A percentile compares a stretch with the other conserved stretches of the same genome.
Evolutionary conservation across 495 filamentous ascomycete species (phyloP).

Genomic region (Aspergillus steynii): DNA sequence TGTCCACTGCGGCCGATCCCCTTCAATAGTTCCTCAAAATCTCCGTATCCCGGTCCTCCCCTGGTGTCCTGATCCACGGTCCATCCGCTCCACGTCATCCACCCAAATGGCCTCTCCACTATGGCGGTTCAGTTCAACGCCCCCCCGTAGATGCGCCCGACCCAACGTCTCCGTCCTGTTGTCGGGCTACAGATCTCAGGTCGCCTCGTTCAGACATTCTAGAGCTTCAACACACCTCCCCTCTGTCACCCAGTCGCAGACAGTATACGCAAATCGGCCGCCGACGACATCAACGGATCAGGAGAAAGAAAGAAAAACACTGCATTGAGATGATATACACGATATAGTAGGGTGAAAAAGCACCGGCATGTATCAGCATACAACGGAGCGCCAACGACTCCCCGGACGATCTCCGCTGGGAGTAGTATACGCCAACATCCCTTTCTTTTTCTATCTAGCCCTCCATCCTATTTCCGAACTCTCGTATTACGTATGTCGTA

Average conservation of each 20-base stretch:
- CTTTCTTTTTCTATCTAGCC: constrained; percentile 43
- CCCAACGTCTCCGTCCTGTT: not conserved
- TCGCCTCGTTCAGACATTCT: no score
- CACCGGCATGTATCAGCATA: constrained; percentile 46
- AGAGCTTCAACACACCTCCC: not conserved
- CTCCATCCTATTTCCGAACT: constrained; percentile 25
- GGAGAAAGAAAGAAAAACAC: constrained; percentile 23
- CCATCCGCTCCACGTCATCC: constrained; percentile 7
- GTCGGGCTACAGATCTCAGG: no score
- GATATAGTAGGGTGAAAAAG: constrained; percentile 42
- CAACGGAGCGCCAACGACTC: constrained; percentile 32
- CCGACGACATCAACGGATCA: not conserved
- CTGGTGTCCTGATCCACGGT: not conserved
- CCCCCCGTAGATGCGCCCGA: not conserved
- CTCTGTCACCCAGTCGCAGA: not conserved
- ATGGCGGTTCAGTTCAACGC: not conserved
- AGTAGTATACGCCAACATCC: constrained; percentile 33
- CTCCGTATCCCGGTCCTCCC: not conserved
- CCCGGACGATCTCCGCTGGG: constrained; percentile 23
- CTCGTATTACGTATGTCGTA: constrained; percentile 40
- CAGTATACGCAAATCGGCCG: not conserved
- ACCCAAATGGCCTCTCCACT: not conserved
- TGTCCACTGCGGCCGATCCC: not conserved
- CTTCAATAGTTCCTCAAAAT: not conserved
- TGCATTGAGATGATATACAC: constrained; percentile 52